Evolutionary conservation across 2,329 filamentous ascomycete genomes (phyloP), one percentile per base, ranked within the genome.

Genomic region (Beauveria sp.): DNA sequence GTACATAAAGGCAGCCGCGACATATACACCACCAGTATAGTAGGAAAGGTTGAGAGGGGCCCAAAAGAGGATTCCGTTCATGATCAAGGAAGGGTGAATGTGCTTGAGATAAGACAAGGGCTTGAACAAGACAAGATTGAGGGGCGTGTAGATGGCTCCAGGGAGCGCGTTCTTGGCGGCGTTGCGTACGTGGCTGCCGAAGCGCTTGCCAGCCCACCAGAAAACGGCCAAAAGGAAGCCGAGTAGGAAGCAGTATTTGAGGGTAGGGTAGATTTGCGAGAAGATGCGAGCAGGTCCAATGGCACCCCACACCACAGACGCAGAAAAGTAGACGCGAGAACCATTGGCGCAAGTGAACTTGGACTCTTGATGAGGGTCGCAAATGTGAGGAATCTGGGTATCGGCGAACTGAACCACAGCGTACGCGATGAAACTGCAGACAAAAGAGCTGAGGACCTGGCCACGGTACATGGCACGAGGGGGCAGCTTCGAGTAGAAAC

Each of bases 201-300:
- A 93, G 1, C 89, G 88, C 69, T 91, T 91, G 69, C 89, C 81
- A 7, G 88, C 88, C 62, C 59, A 70, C 65, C 76, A 79, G 3
- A 74, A 56, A 3, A 79, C 10, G 18, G 75, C 72, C 16, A 79
- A 66, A 34, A 68, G 63, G 24, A 62, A 62, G 52, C 60, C 60
- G 53, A 62, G 52, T 26, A 62, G 52, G 60, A 62, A 62, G 60
- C 20, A 71, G 67, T 51, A 62, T 20, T 62, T 62, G 51, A 62
- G 46, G 8, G 60, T n/a, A 12, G 60, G 60, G 9, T 62, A 62
- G 10, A 62, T 43, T 14, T 62, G 60, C 52, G 73, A 71, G 65
- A 79, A 79, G 70, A 78, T 69, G 68, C 60, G 69, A 61, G 67
- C 68, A 53, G 60, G 69, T 62, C 66, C 70, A 46, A 72, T 67